These are phyloP conservation scores for Tephrocybe sp. DNA, from an alignment of 768 basidiomycete genomes.

Conservation along the genomic window DNA sequence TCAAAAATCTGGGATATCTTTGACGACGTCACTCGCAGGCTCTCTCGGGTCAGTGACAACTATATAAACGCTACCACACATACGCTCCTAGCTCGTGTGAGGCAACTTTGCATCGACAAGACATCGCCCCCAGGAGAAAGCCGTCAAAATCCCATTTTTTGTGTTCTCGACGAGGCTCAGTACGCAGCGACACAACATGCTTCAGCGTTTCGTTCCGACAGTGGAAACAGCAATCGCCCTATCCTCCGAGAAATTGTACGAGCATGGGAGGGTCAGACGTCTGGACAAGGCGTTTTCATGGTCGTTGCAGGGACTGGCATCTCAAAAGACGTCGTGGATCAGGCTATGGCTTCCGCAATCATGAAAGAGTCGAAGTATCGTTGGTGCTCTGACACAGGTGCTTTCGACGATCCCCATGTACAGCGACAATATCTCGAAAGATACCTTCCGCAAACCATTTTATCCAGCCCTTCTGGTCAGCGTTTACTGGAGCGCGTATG, in stretches of 20 bases:
- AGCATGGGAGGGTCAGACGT: conserved; percentile 37
- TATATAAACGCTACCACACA: conserved; percentile 35
- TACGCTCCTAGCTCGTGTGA: conserved; percentile 27
- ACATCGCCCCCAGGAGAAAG: conserved; percentile 12
- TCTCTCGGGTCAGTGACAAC: conserved; percentile 31
- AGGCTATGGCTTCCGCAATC: conserved; percentile 43
- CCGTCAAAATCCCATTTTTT: conserved; percentile 36
- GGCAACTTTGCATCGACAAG: conserved; percentile 22
- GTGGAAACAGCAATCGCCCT: conserved; percentile 32
- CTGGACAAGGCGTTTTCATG: conserved; percentile 40
- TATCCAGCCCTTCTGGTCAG: conserved; percentile 25
- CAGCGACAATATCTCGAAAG: conserved; percentile 35
- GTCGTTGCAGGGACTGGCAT: conserved; percentile 45
- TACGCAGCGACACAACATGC: conserved; percentile 38
- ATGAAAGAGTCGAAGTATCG: conserved; percentile 46
- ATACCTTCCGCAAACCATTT: conserved; percentile 33
- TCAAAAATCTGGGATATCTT: conserved; percentile 40
- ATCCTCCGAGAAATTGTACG: conserved; percentile 42
- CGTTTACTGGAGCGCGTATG: conserved; percentile 36
- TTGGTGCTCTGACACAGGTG: conserved; percentile 44
- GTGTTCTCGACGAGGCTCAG: conserved; percentile 46
- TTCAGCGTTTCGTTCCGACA: conserved; percentile 36
- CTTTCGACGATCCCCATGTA: conserved; percentile 32
- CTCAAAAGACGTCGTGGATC: conserved; percentile 42
- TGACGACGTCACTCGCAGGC: conserved; percentile 32